Evolutionary conservation across 768 basidiomycete species (phyloP), one percentile per base, ranked within the genome.

Genomic region (Tricholoma bakamatsutake): DNA sequence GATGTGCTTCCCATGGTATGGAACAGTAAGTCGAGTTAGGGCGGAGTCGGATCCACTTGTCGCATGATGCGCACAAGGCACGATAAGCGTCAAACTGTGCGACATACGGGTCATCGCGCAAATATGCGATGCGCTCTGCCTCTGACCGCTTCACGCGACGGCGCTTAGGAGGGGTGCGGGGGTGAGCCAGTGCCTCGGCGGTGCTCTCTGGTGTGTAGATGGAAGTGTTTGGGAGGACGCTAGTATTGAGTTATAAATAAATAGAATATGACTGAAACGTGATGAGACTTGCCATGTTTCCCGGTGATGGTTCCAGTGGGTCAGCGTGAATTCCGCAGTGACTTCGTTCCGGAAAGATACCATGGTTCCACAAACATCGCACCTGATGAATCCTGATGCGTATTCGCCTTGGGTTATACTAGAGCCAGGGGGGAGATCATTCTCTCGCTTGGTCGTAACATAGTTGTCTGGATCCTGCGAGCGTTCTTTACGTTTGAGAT

Each of bases 21-120:
- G 84, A 87, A 64, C 89, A 91, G 62, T 90, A 91, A 0, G 88
- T 90, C 54, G 88, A 90, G 67, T 91, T 91, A 43, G 88, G 88
- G 10, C 89, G 79, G 13, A 91, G 75, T 12, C 89, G 78, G 59
- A 91, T 90, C 89, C 89, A 91, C 67, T 89, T 90, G 68, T 90
- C 84, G 71, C 89, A 91, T 5, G 79, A 82, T 47, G 83, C 85
- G 67, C 89, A 90, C 11, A 90, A 76, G 33, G 90, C 87, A 7
- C 87, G 79, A 65, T 90, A 90, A 0, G 89, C 81, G 68, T 90
- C 88, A 66, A 88, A 88, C 60, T 86, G 77, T 15, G 83, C 85
- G 40, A 90, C 87, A 61, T 89, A 88, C 11, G 85, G 86, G 65
- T 90, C 88, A 0, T 78, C 74, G 45, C 82, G 79, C 11, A 80